phyloP scores from a whole-genome alignment of 192 early-diverging fungal genomes.

The Coemansia sp. region DNA sequence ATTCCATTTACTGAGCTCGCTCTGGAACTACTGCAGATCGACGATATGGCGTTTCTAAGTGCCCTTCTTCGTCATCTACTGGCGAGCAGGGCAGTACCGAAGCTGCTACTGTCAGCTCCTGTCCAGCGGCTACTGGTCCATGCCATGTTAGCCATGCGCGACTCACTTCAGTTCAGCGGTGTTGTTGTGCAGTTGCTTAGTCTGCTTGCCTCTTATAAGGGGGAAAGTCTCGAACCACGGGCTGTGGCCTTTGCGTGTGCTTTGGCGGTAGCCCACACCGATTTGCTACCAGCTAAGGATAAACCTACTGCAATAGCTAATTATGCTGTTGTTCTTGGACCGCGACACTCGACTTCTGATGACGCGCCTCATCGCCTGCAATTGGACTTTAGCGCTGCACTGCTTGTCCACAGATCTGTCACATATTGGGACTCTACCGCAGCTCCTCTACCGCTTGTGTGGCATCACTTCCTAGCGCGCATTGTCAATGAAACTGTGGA shows the following conservation, averaged over 20 bases:
- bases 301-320: neutral
- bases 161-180: conserved; percentile 15
- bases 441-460: conserved; percentile 11
- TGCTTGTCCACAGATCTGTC: conserved; percentile 21
- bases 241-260: conserved; percentile 23
- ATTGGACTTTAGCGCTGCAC: conserved; percentile 15
- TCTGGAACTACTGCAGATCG: conserved; percentile 33
- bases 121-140: conserved; percentile 37
- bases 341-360: neutral
- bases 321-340: conserved; percentile 11
- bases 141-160: conserved; percentile 22
- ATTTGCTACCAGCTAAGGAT: conserved; percentile 5
- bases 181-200: conserved; percentile 10
- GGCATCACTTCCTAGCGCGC: conserved; percentile 19
- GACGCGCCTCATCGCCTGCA: conserved; percentile 9
- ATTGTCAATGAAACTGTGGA: neutral
- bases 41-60: conserved; percentile 28
- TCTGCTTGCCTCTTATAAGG: neutral
- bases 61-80: conserved; percentile 41
- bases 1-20: conserved; percentile 20
- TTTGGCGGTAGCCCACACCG: conserved; percentile 15
- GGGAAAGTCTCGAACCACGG: neutral
- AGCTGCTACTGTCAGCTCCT: conserved; percentile 6
- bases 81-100: conserved; percentile 4
- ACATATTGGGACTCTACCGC: conserved; percentile 4